Conservation (phyloP, 2,329 filamentous ascomycete species). For the Blumeria graminis region DNA sequence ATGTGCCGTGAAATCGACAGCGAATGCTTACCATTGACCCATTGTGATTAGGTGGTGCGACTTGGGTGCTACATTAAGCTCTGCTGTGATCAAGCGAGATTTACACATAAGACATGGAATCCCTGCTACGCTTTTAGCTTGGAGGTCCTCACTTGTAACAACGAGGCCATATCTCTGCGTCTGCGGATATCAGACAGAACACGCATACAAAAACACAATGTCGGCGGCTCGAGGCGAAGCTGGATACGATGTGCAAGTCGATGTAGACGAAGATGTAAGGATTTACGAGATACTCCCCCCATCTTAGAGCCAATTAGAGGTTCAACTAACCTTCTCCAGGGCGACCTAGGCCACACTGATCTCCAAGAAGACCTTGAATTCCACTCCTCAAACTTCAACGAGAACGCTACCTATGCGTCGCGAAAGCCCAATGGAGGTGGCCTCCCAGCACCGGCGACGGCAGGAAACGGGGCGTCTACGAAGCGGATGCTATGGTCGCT, state of each 20-base stretch:
- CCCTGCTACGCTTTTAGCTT: no score
- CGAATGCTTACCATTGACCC: no score
- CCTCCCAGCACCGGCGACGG: slow-evolving; percentile 33
- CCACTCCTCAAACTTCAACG: slow-evolving; percentile 72
- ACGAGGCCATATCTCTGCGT: no score
- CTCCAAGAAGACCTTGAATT: slow-evolving; percentile 98
- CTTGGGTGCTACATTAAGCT: no score
- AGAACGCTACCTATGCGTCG: slow-evolving; percentile 21
- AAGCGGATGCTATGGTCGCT: slow-evolving; percentile 88
- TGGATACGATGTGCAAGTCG: slow-evolving; percentile 94
- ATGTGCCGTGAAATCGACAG: no score
- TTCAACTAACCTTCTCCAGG: slow-evolving; percentile 25
- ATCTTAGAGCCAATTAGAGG: no score
- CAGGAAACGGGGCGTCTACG: slow-evolving; percentile 26
- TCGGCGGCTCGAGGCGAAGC: slow-evolving; percentile 26
- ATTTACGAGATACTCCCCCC: not conserved
- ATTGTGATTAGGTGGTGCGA: no score
- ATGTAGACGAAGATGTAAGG: slow-evolving; percentile 79
- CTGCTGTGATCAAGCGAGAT: no score
- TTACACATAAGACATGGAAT: no score
- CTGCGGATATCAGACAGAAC: no score
- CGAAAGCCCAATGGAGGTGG: slow-evolving; percentile 18
- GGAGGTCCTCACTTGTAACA: no score
- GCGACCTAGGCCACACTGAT: slow-evolving; percentile 92
- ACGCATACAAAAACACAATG: slow-evolving; percentile 6